Conservation (phyloP, 2,329 filamentous ascomycete genomes). For the Macrophomina pseudophaseolina region DNA sequence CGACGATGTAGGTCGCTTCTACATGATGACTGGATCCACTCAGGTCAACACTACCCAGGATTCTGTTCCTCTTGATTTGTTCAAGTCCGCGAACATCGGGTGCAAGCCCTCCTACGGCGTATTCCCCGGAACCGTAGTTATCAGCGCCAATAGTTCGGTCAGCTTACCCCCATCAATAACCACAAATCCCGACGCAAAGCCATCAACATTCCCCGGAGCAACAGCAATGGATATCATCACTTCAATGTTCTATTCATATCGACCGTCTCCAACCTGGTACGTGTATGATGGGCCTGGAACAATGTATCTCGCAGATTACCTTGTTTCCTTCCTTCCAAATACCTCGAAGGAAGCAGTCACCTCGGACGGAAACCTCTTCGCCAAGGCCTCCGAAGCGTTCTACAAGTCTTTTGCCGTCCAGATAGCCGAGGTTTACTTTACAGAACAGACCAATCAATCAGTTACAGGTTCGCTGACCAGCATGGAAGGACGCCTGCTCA, state of each 20-base stretch:
- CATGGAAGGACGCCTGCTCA: background rate
- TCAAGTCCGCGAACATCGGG: background rate
- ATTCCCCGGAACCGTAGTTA: background rate
- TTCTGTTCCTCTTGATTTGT: background rate
- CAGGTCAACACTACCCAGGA: background rate
- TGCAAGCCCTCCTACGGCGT: background rate
- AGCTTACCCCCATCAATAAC: background rate
- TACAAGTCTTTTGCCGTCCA: background rate
- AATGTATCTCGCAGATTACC: background rate
- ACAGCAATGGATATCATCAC: background rate
- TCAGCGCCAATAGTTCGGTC: background rate
- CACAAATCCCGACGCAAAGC: background rate
- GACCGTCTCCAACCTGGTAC: background rate
- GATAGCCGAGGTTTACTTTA: background rate
- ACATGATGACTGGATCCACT: too few relatives aligned
- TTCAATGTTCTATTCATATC: background rate
- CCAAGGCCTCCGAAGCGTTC: background rate
- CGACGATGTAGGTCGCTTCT: too few relatives aligned
- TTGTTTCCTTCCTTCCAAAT: background rate
- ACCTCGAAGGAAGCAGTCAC: background rate
- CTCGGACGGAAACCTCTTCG: background rate
- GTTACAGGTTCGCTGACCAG: background rate
- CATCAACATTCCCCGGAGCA: background rate
- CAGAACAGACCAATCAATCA: background rate
- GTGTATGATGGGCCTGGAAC: background rate